These are phyloP conservation scores for Cutaneotrichosporon cyanovorans DNA, from an alignment of 1,284 basidiomycete genomes.

Conservation along the genomic window DNA sequence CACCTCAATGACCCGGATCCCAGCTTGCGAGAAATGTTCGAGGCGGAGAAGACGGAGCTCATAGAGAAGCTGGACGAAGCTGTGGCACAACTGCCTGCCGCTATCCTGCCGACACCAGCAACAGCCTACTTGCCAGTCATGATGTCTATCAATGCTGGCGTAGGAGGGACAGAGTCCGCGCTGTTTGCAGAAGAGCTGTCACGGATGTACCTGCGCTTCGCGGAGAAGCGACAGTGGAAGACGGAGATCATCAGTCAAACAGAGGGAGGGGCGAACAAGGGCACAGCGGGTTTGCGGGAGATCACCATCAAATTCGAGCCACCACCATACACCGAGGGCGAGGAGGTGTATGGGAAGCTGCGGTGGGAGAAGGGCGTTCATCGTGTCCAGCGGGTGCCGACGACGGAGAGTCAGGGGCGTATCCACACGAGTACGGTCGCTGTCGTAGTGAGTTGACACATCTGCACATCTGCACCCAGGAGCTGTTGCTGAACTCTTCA, in stretches of 20 bases:
- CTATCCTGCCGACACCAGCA: conserved; percentile 64
- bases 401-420: conserved; percentile 76
- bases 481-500: neutral
- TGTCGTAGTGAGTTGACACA: conserved; percentile 62
- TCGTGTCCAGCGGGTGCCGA: conserved; percentile 87
- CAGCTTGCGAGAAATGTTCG: conserved; percentile 66
- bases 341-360: conserved; percentile 68
- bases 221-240: conserved; percentile 48
- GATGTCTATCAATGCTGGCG: conserved; percentile 84
- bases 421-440: conserved; percentile 91
- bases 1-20: conserved; percentile 70
- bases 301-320: conserved; percentile 55
- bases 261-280: conserved; percentile 49
- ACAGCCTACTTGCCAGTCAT: conserved; percentile 66
- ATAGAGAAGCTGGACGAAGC: conserved; percentile 50
- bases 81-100: conserved; percentile 56
- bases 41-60: conserved; percentile 59
- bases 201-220: conserved; percentile 74
- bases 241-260: conserved; percentile 39
- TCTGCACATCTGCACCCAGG: too few relatives aligned
- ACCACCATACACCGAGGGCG: conserved; percentile 54
- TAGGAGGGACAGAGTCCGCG: conserved; percentile 82
- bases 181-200: conserved; percentile 74
- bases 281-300: conserved; percentile 68
- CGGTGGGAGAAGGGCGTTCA: conserved; percentile 93